Base-by-base conservation (phyloP, 2,329 filamentous ascomycete genomes). In the Paraphoma chrysanthemicola region DNA sequence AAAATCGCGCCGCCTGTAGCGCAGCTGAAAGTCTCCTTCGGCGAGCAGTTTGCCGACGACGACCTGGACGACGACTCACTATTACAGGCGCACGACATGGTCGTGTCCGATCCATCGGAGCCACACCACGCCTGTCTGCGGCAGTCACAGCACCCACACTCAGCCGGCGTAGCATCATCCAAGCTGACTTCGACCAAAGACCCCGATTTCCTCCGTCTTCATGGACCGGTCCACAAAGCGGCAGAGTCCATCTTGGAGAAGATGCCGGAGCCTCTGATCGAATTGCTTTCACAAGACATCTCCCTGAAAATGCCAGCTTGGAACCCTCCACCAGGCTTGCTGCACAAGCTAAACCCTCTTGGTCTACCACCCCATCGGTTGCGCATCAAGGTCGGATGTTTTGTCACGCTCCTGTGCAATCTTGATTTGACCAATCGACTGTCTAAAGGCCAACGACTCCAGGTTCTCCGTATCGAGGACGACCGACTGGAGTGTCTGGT, bases 31-130 rank as follows among this genome's bases (percentile, higher is more conserved):
- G 41, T 18, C 14, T 49, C 57, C 10, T 48, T 44, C 16, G 59
- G 48, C 10, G 66, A 70, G 31, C 52, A 61, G 8, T 71, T 60
- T 61, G 53, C 54, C 10, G 72, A 73, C 7, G 69, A 74, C 1
- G 72, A 74, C 11, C 45, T 76, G 18, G 74, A 76, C 36, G 74
- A 77, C 51, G 68, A 72, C 12, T 61, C 66, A 1, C 56, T 77
- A 1, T 57, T 75, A 3, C 61, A 75, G 44, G 62, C 62, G 6
- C 68, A 76, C 31, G 63, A 73, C 17, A 18, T 67, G 36, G 39
- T 68, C 52, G 63, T 69, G 54, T 68, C 69, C 18, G 72, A 75
- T 55, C 59, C 67, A 3, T 10, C 59, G 7, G 68, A 71, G 14
- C 56, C 61, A 17, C 28, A 50, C 12, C 11, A n/a, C 41, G 2